phyloP scores from a whole-genome alignment of 352 stramenopile genomes.

The Phytophthora fragariae region DNA sequence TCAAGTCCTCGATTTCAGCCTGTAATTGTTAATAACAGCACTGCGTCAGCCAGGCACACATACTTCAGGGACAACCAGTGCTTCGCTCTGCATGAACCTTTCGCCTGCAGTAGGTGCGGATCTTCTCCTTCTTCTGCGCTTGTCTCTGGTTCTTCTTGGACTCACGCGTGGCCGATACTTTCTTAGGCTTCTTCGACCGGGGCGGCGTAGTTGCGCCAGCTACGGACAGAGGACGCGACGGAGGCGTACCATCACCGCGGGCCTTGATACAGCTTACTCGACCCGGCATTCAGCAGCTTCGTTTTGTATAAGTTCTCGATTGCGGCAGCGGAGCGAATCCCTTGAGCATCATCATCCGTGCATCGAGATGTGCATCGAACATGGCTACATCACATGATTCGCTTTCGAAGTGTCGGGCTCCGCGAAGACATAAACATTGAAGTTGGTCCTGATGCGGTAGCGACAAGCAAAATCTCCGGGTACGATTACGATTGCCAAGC shows the following conservation, averaged over 20 bases:
- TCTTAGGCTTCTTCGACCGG: conserved; percentile 9
- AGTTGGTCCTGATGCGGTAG: conserved; percentile 12
- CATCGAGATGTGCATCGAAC: neutral
- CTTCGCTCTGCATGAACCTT: conserved; percentile 15
- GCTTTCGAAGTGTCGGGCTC: conserved; percentile 4
- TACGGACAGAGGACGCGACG: neutral
- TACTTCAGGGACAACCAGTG: too few species aligned
- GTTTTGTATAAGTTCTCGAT: neutral
- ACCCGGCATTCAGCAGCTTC: neutral
- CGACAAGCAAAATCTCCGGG: conserved; percentile 9
- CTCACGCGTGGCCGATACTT: neutral
- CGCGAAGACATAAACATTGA: conserved; percentile 25
- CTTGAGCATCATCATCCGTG: conserved; percentile 24
- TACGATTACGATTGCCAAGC: too few species aligned
- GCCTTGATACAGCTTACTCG: neutral
- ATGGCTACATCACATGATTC: conserved; percentile 23
- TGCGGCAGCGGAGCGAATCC: neutral
- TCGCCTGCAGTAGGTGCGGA: conserved; percentile 33
- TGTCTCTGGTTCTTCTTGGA: conserved; percentile 12
- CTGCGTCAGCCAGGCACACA: neutral
- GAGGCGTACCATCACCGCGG: conserved; percentile 7
- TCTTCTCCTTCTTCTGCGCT: conserved; percentile 18
- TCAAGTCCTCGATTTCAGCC: conserved; percentile 30
- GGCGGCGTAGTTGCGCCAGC: conserved; percentile 1
- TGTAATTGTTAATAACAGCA: neutral